Percentiles rank a stretch among this genome's conserved stretches.
Conservation (phyloP, 2,329 filamentous ascomycete species). For the Epichloe baconii region DNA sequence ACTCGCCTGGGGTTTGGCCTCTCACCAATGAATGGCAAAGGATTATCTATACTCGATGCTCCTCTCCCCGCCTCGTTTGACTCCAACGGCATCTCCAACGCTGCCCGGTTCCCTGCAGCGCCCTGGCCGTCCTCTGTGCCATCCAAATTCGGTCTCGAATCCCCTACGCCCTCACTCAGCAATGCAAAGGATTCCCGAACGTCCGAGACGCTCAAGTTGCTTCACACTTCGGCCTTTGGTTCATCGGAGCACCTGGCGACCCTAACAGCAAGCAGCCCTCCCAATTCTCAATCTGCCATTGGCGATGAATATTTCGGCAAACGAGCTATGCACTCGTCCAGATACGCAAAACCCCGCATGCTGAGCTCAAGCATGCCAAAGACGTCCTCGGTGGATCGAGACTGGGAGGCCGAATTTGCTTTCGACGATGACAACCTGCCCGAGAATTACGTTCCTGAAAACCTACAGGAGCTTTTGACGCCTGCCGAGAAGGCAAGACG, state of each 20-base stretch:
- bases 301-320: conserved; percentile 53
- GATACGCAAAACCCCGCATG: conserved; percentile 53
- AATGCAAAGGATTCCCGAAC: conserved; percentile 46
- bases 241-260: conserved; percentile 50
- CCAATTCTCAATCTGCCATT: conserved; percentile 37
- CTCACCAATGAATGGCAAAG: conserved; percentile 59
- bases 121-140: conserved; percentile 89
- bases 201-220: conserved; percentile 49
- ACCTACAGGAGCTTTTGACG: conserved; percentile 52
- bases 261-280: conserved; percentile 32
- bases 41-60: conserved; percentile 82
- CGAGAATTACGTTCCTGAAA: conserved; percentile 57
- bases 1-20: conserved; percentile 55
- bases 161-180: conserved; percentile 62
- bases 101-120: conserved; percentile 63
- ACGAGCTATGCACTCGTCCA: conserved; percentile 57
- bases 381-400: conserved; percentile 47
- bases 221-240: conserved; percentile 56
- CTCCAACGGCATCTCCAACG: conserved; percentile 86
- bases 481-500: conserved; percentile 54
- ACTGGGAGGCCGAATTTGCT: conserved; percentile 56
- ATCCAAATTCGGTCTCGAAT: conserved; percentile 80
- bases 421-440: conserved; percentile 55
- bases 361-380: conserved; percentile 56
- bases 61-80: conserved; percentile 91